Evolutionary conservation across 768 basidiomycete species (phyloP), one percentile per base, ranked within the genome.

Genomic region (Epithele typhae): DNA sequence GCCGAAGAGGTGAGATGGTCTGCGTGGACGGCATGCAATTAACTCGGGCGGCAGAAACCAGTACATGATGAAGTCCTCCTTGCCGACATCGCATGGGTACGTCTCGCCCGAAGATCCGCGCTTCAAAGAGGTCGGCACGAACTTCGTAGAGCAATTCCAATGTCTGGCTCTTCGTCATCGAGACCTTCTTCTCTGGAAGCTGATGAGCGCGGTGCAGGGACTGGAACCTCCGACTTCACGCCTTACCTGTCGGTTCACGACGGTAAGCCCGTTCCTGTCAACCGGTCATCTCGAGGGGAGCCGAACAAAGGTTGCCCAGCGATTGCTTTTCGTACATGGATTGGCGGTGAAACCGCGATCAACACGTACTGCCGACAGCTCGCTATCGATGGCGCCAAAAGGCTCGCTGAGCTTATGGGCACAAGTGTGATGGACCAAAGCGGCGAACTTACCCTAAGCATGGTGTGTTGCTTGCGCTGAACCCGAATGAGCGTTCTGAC

Each of bases 281-380:
- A n/a, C n/a, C n/a, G n/a, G n/a, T n/a, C n/a, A n/a, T n/a, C n/a
- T n/a, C n/a, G n/a, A n/a, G n/a, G n/a, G n/a, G n/a, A n/a, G n/a
- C n/a, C n/a, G n/a, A n/a, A n/a, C n/a, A n/a, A n/a, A 7, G 27
- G 7, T 30, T 14, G 27, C 17, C 18, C 41, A 82, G 90, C 89
- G 1, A 61, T 91, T 4, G 75, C 81, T 24, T 92, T 92, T 66
- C 78, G 91, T 22, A 59, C 73, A 48, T 77, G 76, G 68, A 62
- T 91, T 2, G 90, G 91, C 1, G 89, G 91, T 5, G 90, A 93
- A 61, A 63, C 74, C 21, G 73, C 70, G 37, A 92, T 93, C 48
- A 78, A 77, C 53, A 65, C 67, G 7, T 91, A 92, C 61, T 87
- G 81, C 54, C 84, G 81, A 60, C 56, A 69, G 8, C 71, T 91